Evolutionary conservation across 805 yeast genomes (phyloP), one percentile per base, ranked within the genome.

Genomic region (Vanderwaltozyma polyspora): DNA sequence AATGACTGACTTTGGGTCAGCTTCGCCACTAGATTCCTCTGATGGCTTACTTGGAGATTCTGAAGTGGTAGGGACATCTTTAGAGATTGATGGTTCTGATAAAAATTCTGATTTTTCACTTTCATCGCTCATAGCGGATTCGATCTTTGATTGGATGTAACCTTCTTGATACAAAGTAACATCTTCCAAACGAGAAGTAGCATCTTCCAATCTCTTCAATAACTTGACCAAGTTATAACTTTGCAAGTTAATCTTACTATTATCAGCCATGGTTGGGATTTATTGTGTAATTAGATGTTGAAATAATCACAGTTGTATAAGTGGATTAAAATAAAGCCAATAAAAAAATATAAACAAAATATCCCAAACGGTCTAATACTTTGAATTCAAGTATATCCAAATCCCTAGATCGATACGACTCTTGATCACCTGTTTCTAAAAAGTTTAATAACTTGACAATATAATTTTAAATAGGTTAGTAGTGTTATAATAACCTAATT

Each of bases 141-240:
- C 44, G n/a, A 57, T 39, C 29, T 56, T 57, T 4, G 57, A 33
- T 37, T 60, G 63, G 34, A 64, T 50, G 31, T 71, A 66, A 25
- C 72, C 74, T 46, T 78, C 83, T 52, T 84, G 94, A 55, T 70
- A 77, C 34, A 80, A 69, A 21, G 93, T 83, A 30, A 86, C 76
- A 56, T 86, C 95, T 52, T 86, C 96, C 46, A 86, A 72, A 32
- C 96, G 75, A 5, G 94, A 79, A 8, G 96, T 84, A 24, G 95
- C 95, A 12, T 94, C 89, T 58, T 86, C 96, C 48, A 86, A 72
- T 45, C 94, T 70, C 58, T 79, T 79, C 60, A 79, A 63, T 36
- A 86, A 69, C 30, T 94, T 86, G 28, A 82, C 82, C 42, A 86
- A 67, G 53, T 84, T 86, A 66, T 79, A 83, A n/a, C 93, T 94